A percentile compares a stretch with the other conserved stretches of the same genome.
These are phyloP conservation scores for Pyrenula aspistea DNA, from an alignment of 495 filamentous ascomycete species.

Conservation along the genomic window DNA sequence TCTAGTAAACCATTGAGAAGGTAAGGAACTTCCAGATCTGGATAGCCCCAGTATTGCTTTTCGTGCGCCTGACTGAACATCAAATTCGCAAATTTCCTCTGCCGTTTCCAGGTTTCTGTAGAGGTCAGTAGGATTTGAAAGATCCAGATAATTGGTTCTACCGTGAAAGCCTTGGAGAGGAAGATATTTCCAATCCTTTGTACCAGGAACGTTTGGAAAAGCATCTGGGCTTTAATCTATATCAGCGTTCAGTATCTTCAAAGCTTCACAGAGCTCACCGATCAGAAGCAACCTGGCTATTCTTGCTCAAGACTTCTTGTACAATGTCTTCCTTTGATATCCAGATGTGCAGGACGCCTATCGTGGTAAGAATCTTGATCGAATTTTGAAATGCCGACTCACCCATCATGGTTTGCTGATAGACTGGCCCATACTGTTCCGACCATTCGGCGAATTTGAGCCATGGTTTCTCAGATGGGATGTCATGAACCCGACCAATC, in stretches of 20 bases:
- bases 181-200: slow-evolving; percentile 1
- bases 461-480: slow-evolving; percentile 12
- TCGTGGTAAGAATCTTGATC: background rate
- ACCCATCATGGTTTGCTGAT: slow-evolving; percentile 14
- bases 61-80: background rate
- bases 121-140: background rate
- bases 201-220: background rate
- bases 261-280: background rate
- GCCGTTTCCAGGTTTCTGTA: background rate
- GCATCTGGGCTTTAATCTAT: background rate
- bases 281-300: background rate
- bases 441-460: slow-evolving; percentile 29
- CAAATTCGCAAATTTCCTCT: background rate
- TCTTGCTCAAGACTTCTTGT: background rate
- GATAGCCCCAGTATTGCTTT: background rate
- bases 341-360: background rate
- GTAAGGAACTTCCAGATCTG: background rate
- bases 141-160: background rate
- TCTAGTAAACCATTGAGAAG: background rate
- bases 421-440: slow-evolving; percentile 25
- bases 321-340: background rate
- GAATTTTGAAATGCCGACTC: background rate
- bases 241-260: background rate
- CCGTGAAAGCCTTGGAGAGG: background rate
- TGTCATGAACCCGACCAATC: background rate